Base-by-base conservation (phyloP, 139 green algal genomes). In the Chlorella sp. region DNA sequence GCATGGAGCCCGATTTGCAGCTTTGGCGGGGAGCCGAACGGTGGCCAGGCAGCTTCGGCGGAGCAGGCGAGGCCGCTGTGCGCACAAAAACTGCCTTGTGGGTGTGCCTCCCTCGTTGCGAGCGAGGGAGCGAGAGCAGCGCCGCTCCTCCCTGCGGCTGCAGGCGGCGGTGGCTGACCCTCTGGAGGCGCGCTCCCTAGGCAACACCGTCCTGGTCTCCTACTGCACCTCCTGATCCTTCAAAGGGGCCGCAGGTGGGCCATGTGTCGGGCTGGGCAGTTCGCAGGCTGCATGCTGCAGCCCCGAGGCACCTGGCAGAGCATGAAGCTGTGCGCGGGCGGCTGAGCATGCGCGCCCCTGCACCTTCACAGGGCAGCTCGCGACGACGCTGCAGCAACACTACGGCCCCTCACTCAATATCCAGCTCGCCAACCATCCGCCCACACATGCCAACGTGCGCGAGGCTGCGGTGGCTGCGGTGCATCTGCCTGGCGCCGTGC, bases 221-320 rank as follows among this genome's bases (percentile, higher is more conserved):
- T 94, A 84, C 76, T 94, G 90, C 71, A 84, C 70, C 42, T 79
- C 43, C 67, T 94, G 90, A 94, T 87, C 80, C 55, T 90, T 86
- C 76, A 90, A 77, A 78, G 84, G 86, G 27, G 88, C 86, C 76
- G 91, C n/a, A n/a, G n/a, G n/a, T n/a, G n/a, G n/a, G n/a, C n/a
- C n/a, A n/a, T n/a, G n/a, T n/a, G n/a, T n/a, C n/a, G n/a, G n/a
- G n/a, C n/a, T n/a, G n/a, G n/a, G n/a, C n/a, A n/a, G n/a, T n/a
- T n/a, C n/a, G n/a, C n/a, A n/a, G n/a, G n/a, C n/a, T n/a, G n/a
- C n/a, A n/a, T n/a, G n/a, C n/a, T n/a, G n/a, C n/a, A n/a, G n/a
- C n/a, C n/a, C n/a, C n/a, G n/a, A n/a, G n/a, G n/a, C n/a, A n/a
- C n/a, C n/a, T n/a, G n/a, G n/a, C n/a, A 36, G 17, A 62, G 8